Percentiles rank a stretch among this genome's conserved stretches.
Conservation (phyloP, 192 early-diverging fungal genomes). For the Allomyces arbusculus region DNA sequence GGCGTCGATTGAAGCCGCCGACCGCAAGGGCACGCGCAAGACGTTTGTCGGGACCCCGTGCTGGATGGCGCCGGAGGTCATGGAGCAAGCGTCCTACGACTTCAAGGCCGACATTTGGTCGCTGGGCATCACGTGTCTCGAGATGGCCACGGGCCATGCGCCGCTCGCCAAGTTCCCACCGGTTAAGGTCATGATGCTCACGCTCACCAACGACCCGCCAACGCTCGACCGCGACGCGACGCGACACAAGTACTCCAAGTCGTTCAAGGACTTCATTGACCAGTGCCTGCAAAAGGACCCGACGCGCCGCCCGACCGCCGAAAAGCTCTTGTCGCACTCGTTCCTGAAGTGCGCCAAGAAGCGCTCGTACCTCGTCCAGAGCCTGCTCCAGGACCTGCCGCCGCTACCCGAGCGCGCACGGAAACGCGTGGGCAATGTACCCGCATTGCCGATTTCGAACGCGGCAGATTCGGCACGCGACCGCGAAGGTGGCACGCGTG, state of each 20-base stretch:
- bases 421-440: constrained; percentile 15
- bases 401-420: constrained; percentile 47
- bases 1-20: constrained; percentile 40
- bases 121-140: constrained; percentile 73
- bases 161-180: constrained; percentile 77
- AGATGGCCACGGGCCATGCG: constrained; percentile 68
- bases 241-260: constrained; percentile 49
- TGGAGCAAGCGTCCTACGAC: constrained; percentile 76
- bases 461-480: not conserved
- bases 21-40: constrained; percentile 32
- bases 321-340: not conserved
- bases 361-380: constrained; percentile 32
- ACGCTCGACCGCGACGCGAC: constrained; percentile 57
- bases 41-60: constrained; percentile 52
- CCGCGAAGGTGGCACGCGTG: not conserved
- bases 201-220: constrained; percentile 65
- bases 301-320: constrained; percentile 19
- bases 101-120: constrained; percentile 83
- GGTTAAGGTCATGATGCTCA: constrained; percentile 74
- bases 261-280: constrained; percentile 77
- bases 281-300: constrained; percentile 61
- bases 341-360: constrained; percentile 30
- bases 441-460: not conserved
- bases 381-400: constrained; percentile 34
- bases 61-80: constrained; percentile 60